phyloP scores from a whole-genome alignment of 148 eudicot species.

The Rhododendron vialii region DNA sequence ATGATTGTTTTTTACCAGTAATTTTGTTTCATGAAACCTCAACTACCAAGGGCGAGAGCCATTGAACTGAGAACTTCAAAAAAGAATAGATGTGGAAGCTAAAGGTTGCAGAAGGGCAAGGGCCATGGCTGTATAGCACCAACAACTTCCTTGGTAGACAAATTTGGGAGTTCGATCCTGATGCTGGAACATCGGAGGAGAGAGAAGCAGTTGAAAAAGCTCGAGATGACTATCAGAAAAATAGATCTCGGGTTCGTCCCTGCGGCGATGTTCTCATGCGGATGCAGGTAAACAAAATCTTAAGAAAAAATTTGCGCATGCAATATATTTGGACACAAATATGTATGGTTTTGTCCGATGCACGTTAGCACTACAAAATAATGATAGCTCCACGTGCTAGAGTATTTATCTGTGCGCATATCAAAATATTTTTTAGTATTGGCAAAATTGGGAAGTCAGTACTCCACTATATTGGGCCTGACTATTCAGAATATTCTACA shows the following conservation, averaged over 20 bases:
- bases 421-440: no score
- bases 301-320: background rate
- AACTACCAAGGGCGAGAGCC: background rate
- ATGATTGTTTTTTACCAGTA: background rate
- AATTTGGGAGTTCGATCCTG: conserved; percentile 11
- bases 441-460: no score
- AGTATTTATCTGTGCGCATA: no score
- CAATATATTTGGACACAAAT: no score
- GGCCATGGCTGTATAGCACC: conserved; percentile 17
- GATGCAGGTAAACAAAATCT: conserved; percentile 5
- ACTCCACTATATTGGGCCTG: no score
- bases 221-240: background rate
- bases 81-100: conserved; percentile 11
- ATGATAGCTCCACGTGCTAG: no score
- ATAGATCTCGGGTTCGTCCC: background rate
- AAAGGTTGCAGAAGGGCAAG: conserved; percentile 15
- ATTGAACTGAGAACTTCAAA: background rate
- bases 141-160: conserved; percentile 13
- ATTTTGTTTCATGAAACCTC: background rate
- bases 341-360: no score
- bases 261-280: conserved; percentile 10
- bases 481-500: no score
- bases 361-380: no score
- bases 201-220: conserved; percentile 8
- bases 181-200: conserved; percentile 10